These are phyloP conservation scores for Lipomyces orientalis DNA, from an alignment of 805 yeast species.

Conservation along the genomic window DNA sequence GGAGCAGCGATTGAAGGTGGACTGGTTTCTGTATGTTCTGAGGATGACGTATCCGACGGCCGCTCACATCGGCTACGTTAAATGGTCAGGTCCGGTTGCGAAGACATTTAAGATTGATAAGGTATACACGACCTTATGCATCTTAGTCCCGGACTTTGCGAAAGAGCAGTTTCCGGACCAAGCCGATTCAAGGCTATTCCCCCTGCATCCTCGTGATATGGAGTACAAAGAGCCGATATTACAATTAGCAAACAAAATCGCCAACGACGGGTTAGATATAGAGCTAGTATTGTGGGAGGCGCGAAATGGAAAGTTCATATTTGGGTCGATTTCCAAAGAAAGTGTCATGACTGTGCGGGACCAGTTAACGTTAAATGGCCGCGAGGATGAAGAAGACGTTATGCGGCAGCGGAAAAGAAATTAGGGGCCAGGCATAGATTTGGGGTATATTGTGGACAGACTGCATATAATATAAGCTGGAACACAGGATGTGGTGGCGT, in stretches of 20 bases:
- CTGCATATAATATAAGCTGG: neutral
- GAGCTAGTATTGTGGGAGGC: constrained; percentile 9
- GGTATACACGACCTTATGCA: neutral
- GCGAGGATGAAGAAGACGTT: constrained; percentile 18
- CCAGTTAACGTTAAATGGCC: constrained; percentile 14
- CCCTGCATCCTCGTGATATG: constrained; percentile 13
- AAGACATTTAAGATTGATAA: constrained; percentile 15
- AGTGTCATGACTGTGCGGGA: constrained; percentile 15
- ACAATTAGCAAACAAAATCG: constrained; percentile 22
- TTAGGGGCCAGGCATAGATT: neutral
- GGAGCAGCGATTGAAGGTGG: constrained; percentile 27
- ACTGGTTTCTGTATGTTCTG: constrained; percentile 18
- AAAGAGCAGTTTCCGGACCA: constrained; percentile 17
- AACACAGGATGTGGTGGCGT: neutral
- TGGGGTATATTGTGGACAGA: neutral
- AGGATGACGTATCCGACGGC: neutral
- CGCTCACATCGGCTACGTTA: constrained; percentile 1
- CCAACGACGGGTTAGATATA: constrained; percentile 13
- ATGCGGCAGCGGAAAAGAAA: neutral
- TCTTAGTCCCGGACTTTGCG: constrained; percentile 1
- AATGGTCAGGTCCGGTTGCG: constrained; percentile 24
- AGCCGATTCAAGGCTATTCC: constrained; percentile 13
- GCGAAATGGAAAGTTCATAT: constrained; percentile 9
- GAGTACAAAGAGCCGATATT: constrained; percentile 30
- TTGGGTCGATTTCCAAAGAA: constrained; percentile 16